phyloP scores from a whole-genome alignment of 176 grass and related monocot genomes.

The Juncus inflexus region DNA sequence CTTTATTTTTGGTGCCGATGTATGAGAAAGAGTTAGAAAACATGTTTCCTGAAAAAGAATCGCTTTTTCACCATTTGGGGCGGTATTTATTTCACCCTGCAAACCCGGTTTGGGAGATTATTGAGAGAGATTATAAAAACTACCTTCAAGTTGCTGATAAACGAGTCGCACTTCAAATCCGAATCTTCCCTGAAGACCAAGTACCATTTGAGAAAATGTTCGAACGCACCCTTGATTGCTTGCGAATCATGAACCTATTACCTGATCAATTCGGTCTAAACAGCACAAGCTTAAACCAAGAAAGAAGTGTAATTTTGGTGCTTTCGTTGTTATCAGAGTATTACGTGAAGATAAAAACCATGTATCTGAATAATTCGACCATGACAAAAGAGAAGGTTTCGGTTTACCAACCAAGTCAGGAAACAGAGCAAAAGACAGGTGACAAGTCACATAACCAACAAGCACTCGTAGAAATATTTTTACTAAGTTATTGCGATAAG shows the following conservation, averaged over 20 bases:
- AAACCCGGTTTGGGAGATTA: conserved; percentile 47
- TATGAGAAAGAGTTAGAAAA: conserved; percentile 38
- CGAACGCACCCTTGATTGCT: conserved; percentile 44
- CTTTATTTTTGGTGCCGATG: conserved; percentile 51
- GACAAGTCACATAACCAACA: conserved; percentile 67
- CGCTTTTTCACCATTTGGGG: conserved; percentile 58
- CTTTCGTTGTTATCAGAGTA: conserved; percentile 56
- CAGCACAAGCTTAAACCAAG: not conserved
- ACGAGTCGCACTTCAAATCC: conserved; percentile 60
- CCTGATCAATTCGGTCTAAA: conserved; percentile 25
- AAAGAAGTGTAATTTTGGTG: conserved; percentile 54
- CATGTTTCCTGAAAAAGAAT: conserved; percentile 51
- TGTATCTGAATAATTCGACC: conserved; percentile 63
- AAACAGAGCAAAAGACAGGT: conserved; percentile 60
- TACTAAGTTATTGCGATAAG: conserved; percentile 74
- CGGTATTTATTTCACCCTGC: conserved; percentile 68
- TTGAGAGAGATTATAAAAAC: conserved; percentile 42
- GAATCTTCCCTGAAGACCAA: conserved; percentile 48
- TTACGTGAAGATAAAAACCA: conserved; percentile 56
- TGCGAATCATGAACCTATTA: conserved; percentile 41
- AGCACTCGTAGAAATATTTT: conserved; percentile 60
- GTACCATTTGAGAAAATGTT: conserved; percentile 69
- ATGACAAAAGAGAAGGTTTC: conserved; percentile 38
- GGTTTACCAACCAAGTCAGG: conserved; percentile 76
- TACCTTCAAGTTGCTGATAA: conserved; percentile 48